phyloP scores from a whole-genome alignment of 129 eudicot genomes.

The Sambucus nigra region DNA sequence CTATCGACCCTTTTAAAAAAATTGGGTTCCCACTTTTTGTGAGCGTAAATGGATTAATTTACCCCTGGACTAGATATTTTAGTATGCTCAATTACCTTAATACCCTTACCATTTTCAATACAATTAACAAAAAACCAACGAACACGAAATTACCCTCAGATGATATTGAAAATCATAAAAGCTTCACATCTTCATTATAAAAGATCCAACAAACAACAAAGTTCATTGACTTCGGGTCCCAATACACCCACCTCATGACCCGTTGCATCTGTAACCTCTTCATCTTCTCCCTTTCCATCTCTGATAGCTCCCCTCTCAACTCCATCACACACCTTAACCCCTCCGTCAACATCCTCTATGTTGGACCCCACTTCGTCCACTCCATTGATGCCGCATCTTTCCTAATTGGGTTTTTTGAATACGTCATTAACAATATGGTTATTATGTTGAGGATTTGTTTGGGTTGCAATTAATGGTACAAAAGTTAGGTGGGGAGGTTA shows the following conservation, averaged over 20 bases:
- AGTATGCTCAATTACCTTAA: too few relatives aligned
- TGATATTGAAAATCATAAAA: too few relatives aligned
- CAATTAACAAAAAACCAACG: too few relatives aligned
- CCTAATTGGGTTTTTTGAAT: constrained; percentile 67
- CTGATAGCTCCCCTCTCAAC: constrained; percentile 63
- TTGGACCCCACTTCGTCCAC: constrained; percentile 85
- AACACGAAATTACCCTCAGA: too few relatives aligned
- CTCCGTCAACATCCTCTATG: constrained; percentile 76
- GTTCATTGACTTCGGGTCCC: constrained; percentile 88
- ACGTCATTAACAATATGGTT: constrained; percentile 39
- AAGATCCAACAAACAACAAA: too few relatives aligned
- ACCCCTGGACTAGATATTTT: too few relatives aligned
- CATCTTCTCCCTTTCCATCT: constrained; percentile 70
- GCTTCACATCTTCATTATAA: too few relatives aligned
- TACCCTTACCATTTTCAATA: too few relatives aligned
- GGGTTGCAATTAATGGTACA: constrained; percentile 80
- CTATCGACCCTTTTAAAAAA: too few relatives aligned
- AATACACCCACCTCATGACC: constrained; percentile 89
- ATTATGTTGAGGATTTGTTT: constrained; percentile 71
- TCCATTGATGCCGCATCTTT: constrained; percentile 56
- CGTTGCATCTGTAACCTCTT: constrained; percentile 69
- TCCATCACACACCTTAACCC: constrained; percentile 62
- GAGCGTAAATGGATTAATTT: too few relatives aligned
- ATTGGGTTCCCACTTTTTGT: too few relatives aligned
- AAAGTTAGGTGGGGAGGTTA: constrained; percentile 76